These are phyloP conservation scores for Akanthomyces muscarius DNA, from an alignment of 2,329 filamentous ascomycete genomes.

Conservation along the genomic window DNA sequence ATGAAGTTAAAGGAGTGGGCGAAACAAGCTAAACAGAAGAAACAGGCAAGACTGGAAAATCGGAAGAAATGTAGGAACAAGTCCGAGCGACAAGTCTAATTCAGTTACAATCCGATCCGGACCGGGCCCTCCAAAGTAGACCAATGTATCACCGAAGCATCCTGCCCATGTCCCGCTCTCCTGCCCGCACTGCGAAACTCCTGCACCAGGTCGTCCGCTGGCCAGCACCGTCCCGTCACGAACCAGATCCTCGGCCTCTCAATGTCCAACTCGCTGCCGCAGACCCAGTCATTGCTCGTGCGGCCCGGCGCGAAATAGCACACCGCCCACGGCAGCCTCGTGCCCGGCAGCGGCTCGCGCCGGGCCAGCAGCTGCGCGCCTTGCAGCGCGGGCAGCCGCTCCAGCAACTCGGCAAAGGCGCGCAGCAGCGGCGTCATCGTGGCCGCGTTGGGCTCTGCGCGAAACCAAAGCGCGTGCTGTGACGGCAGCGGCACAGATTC, in stretches of 20 bases:
- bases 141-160: not conserved
- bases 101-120: not conserved
- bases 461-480: not conserved
- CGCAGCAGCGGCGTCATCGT: constrained; percentile 2
- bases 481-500: not conserved
- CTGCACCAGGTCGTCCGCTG: not conserved
- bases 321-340: constrained; percentile 7
- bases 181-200: constrained; percentile 1
- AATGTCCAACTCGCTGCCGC: not conserved
- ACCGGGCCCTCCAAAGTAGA: not conserved
- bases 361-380: constrained; percentile 1
- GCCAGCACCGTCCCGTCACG: constrained; percentile 6
- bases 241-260: constrained; percentile 9
- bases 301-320: constrained; percentile 7
- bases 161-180: not conserved
- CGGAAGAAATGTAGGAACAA: too few relatives aligned
- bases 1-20: too few relatives aligned
- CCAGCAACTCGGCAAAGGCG: not conserved
- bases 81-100: too few relatives aligned
- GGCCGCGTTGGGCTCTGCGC: not conserved
- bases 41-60: too few relatives aligned
- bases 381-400: constrained; percentile 3
- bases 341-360: not conserved
- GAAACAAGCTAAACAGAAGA: too few relatives aligned
- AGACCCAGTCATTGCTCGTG: not conserved